Evolutionary conservation across 805 yeast genomes (phyloP), one percentile per base, ranked within the genome.

Genomic region (Kurtzmaniella cleridarum): DNA sequence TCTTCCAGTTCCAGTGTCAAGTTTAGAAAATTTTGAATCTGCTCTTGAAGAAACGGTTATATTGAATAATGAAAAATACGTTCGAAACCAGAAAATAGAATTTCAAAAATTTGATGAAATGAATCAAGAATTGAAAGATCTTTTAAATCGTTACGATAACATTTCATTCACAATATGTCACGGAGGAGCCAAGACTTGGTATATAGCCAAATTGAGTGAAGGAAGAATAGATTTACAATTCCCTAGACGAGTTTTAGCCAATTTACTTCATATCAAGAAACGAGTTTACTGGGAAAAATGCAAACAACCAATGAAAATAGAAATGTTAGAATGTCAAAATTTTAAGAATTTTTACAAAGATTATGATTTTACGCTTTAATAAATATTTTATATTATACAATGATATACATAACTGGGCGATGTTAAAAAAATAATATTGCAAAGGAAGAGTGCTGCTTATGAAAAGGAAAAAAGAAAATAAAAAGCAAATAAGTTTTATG

Each of bases 251-350:
- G 89, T 84, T 1, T 50, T 86, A 23, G 90, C 96, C 0, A 69
- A 69, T 44, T 59, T 81, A 2, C 53, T 89, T 36, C 76, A 71
- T 32, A 64, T 75, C 12, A 81, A 83, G 2, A 79, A 78, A 38
- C 67, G 89, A 45, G 57, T 75, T 0, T 79, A 78, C 41, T 89
- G 96, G 97, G 82, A 81, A 41, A 75, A 76, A 37, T 88, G 96
- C 51, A 60, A 64, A 35, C 95, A 88, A 55, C 60, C 82, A 0
- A 63, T 62, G 32, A 62, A 63, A n/a, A 76, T 78, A 47, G 96
- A 90, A 52, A 64, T 69, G 2, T 51, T 59, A 11, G 93, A 88
- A 37, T 77, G 84, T 30, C 79, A 74, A 30, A 55, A 57, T 13
- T 85, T 88, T 51, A 85, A 84, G 53, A 59, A 64, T 31, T 62